Evolutionary conservation across 140 eudicot genomes (phyloP), one percentile per base, ranked within the genome.

Genomic region (Flaveria floridana): DNA sequence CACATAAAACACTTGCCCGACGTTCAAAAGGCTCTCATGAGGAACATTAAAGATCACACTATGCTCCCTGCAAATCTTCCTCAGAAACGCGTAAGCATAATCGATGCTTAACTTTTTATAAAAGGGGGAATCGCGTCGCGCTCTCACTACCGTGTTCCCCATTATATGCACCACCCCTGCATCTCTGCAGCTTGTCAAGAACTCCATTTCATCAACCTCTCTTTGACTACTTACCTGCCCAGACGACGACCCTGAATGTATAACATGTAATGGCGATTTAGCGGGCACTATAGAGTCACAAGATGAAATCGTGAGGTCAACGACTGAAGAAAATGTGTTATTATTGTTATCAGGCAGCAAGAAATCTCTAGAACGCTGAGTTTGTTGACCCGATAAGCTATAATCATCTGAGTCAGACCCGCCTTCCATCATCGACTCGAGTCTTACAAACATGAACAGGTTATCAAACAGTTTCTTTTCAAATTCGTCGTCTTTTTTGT

Each of bases 391-490:
- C 11, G 79, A 86, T 39, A 89, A 2, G 65, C 98, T 92, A 63
- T 92, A 89, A 30, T 86, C 98, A 4, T 92, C 98, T 0, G 98
- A 92, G 41, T 92, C 98, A 3, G 96, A 86, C 62, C 95, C 92
- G 2, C 95, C 96, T 76, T 92, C 98, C 98, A 92, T 92, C 98
- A 92, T 92, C 4, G 92, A 79, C 88, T 92, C 98, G 21, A 92
- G 91, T 37, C 95, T 78, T 6, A 92, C 95, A 52, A 87, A 92
- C 73, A 61, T 47, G 78, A 89, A 89, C 47, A 92, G 83, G 69
- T 82, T 89, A 11, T 84, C 86, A 7, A 92, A 92, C 0, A 92
- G 86, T 82, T 92, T 92, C 26, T 85, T 92, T 70, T 92, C 98
- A 47, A 92, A 92, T 4, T 85, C 92, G 2, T 92, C 98, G 6